Evolutionary conservation across 169 alveolate species (phyloP), one percentile per base, ranked within the genome.

Genomic region (Theileria sp.): DNA sequence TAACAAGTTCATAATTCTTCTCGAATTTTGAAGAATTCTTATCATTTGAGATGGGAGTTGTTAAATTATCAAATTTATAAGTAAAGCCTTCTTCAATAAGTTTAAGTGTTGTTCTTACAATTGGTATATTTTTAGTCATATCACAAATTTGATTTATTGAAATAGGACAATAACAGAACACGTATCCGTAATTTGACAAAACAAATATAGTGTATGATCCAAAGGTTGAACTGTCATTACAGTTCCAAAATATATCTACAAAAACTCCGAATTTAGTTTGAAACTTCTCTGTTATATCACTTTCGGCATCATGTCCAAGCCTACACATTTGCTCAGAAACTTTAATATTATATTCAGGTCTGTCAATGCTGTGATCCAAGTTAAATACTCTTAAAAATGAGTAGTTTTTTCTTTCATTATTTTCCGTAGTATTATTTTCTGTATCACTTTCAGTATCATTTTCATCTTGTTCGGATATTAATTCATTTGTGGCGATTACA

Each of bases 91-190:
- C 62, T 9, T 21, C 10, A 54, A 76, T 23, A 10, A 84, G 70
- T n/a, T 58, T 65, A 26, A 13, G 17, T 6, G 86, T 51, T 71
- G 7, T 32, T 12, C 23, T 49, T 21, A 77, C 68, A 4, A 84
- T 44, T 3, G 19, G 60, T 56, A 17, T 23, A 10, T 71, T 77
- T n/a, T 44, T 77, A 15, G 38, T 77, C 56, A 69, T 49, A 38
- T 34, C 77, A 19, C 36, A 26, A 28, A 73, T 17, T n/a, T 73
- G 56, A 23, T 30, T 61, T 13, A 84, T 44, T 44, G 78, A 17
- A 32, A 84, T 56, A 3, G 90, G 90, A 67, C 84, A 77, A 66
- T 84, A 84, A 54, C 76, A 78, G 49, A 77, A 84, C 15, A 84
- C 65, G 8, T 69, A 10, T 10, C 90, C 90, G 66, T 84, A 84